Evolutionary conservation across 169 alveolate genomes (phyloP).

Genomic region (Cryptosporidium meleagridis): DNA sequence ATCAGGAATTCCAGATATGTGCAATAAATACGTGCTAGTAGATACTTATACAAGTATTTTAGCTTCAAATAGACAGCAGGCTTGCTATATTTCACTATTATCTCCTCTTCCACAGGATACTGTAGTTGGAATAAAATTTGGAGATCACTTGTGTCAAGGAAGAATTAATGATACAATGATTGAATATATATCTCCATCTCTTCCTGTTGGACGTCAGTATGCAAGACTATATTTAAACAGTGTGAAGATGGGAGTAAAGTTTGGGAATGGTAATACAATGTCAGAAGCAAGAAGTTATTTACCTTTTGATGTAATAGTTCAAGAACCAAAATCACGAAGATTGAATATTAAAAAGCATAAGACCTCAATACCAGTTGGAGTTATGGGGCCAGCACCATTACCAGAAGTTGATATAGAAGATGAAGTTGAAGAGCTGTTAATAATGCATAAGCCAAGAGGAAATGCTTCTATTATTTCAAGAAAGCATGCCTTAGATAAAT

Average conservation of each 20-base stretch:
- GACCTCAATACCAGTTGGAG: conserved; percentile 52
- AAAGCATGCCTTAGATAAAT: conserved; percentile 31
- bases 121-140: conserved; percentile 55
- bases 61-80: conserved; percentile 37
- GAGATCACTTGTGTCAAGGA: conserved; percentile 54
- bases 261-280: conserved; percentile 46
- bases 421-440: conserved; percentile 47
- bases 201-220: conserved; percentile 54
- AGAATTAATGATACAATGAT: conserved; percentile 39
- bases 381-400: conserved; percentile 57
- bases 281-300: conserved; percentile 48
- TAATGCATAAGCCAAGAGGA: conserved; percentile 59
- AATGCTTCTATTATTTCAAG: conserved; percentile 37
- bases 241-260: conserved; percentile 46
- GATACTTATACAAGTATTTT: conserved; percentile 50
- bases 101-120: conserved; percentile 44
- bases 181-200: conserved; percentile 52
- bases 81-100: conserved; percentile 40
- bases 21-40: conserved; percentile 38
- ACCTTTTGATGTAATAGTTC: conserved; percentile 60
- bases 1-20: conserved; percentile 3
- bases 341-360: neutral
- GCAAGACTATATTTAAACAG: conserved; percentile 41
- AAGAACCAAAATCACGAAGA: conserved; percentile 7
- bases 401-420: conserved; percentile 73